phyloP scores from a whole-genome alignment of 768 basidiomycete species.

The Glaciozyma martinii region DNA sequence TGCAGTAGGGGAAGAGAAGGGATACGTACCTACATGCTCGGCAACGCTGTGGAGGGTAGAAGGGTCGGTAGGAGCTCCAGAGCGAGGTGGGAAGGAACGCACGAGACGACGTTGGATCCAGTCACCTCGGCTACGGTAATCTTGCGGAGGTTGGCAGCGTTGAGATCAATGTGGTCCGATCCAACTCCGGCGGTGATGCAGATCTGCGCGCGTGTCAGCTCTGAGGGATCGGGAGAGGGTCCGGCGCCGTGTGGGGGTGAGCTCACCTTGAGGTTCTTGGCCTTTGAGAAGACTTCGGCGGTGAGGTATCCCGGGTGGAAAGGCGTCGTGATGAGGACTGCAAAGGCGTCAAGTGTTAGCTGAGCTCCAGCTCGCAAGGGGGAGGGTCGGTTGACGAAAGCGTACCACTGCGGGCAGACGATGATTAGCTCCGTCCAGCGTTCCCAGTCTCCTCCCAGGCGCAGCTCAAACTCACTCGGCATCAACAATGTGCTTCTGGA shows the following conservation, averaged over 20 bases:
- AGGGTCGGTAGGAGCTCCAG: background rate
- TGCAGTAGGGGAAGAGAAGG: background rate
- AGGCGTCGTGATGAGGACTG: conserved; percentile 31
- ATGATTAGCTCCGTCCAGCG: background rate
- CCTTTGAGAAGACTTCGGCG: conserved; percentile 44
- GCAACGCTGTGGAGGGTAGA: background rate
- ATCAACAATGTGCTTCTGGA: conserved; percentile 35
- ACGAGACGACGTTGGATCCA: conserved; percentile 3
- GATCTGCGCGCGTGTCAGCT: background rate
- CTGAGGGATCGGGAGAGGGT: background rate
- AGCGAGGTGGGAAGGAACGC: background rate
- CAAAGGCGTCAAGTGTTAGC: background rate
- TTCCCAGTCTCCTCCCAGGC: background rate
- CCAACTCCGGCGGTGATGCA: conserved; percentile 41
- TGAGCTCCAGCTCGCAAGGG: background rate
- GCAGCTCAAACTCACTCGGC: conserved; percentile 30
- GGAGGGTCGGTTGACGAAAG: background rate
- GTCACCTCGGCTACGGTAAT: conserved; percentile 73
- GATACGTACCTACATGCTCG: too few species aligned
- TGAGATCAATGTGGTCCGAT: conserved; percentile 81
- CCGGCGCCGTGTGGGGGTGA: background rate
- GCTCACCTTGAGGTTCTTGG: conserved; percentile 75
- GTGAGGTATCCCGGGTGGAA: conserved; percentile 37
- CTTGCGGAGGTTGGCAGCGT: conserved; percentile 68
- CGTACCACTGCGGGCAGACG: background rate